Evolutionary conservation across 176 grass and related monocot species (phyloP).

Genomic region (Alloteropsis semialata): DNA sequence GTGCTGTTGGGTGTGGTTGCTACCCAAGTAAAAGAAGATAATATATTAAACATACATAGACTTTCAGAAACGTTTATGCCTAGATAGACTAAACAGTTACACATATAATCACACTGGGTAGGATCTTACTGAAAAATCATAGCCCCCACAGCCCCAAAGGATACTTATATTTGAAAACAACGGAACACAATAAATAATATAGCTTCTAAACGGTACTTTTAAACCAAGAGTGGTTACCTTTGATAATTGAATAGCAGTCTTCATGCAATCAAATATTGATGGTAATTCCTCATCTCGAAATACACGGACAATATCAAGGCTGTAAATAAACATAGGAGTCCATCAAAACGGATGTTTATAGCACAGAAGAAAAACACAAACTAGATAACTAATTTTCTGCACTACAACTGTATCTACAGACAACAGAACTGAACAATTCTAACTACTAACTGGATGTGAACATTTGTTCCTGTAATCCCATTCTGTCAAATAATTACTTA

Average conservation of each 20-base stretch:
- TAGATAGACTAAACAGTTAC: neutral
- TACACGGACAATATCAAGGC: conserved; percentile 43
- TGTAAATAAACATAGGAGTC: conserved; percentile 30
- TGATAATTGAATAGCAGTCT: conserved; percentile 55
- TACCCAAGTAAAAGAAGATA: neutral
- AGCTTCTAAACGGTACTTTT: conserved; percentile 16
- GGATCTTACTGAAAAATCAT: neutral
- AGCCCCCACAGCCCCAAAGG: neutral
- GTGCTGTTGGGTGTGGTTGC: neutral
- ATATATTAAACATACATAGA: neutral
- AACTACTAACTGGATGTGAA: neutral
- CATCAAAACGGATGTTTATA: neutral
- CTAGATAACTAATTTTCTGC: neutral
- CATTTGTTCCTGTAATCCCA: neutral
- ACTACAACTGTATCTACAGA: neutral
- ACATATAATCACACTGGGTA: neutral
- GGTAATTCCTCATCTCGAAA: conserved; percentile 57
- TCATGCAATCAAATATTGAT: conserved; percentile 68
- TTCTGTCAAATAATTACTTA: neutral
- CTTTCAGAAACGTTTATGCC: neutral
- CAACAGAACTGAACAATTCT: neutral
- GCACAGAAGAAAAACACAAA: neutral
- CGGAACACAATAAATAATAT: neutral
- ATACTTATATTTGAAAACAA: neutral
- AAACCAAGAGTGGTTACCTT: conserved; percentile 26